Evolutionary conservation across 495 filamentous ascomycete genomes (phyloP).

Genomic region (Glarea lozoyensis): DNA sequence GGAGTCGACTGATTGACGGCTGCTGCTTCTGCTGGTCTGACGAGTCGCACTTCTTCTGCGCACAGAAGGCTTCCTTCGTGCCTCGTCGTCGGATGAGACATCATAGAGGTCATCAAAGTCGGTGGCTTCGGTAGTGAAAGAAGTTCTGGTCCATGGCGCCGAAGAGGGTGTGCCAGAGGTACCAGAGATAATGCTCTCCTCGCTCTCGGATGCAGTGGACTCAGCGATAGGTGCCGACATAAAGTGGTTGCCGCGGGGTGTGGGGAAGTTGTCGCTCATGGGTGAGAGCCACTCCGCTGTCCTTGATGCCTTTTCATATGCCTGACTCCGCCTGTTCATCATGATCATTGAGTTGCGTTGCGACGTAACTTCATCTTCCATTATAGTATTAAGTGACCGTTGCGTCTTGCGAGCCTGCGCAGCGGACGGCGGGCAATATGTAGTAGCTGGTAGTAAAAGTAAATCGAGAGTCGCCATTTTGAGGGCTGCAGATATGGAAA

Average conservation of each 20-base stretch:
- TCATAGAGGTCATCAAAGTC: conserved; percentile 86
- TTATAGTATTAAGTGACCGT: conserved; percentile 76
- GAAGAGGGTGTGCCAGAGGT: conserved; percentile 40
- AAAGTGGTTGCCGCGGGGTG: conserved; percentile 47
- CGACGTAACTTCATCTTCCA: conserved; percentile 53
- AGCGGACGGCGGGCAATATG: conserved; percentile 55
- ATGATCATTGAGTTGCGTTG: conserved; percentile 27
- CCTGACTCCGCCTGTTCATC: conserved; percentile 20
- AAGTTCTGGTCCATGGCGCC: conserved; percentile 43
- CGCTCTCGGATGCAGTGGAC: conserved; percentile 33
- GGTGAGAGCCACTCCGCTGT: conserved; percentile 39
- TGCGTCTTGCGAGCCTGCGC: conserved; percentile 63
- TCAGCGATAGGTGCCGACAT: conserved; percentile 44
- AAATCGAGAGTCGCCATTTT: conserved; percentile 49
- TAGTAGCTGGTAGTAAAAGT: conserved; percentile 50
- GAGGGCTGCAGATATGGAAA: conserved; percentile 21
- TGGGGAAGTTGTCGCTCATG: conserved; percentile 52
- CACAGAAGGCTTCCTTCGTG: conserved; percentile 15
- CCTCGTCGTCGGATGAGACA: conserved; percentile 63
- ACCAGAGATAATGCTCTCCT: conserved; percentile 37
- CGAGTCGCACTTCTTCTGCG: conserved; percentile 31
- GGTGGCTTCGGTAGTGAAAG: conserved; percentile 44
- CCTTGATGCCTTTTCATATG: conserved; percentile 7
- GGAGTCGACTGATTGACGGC: conserved; percentile 32
- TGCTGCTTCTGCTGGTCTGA: conserved; percentile 21